Percentiles rank a stretch among this genome's conserved stretches.
These are phyloP conservation scores for Microglena sp. DNA, from an alignment of 139 green algal species.

Conservation along the genomic window DNA sequence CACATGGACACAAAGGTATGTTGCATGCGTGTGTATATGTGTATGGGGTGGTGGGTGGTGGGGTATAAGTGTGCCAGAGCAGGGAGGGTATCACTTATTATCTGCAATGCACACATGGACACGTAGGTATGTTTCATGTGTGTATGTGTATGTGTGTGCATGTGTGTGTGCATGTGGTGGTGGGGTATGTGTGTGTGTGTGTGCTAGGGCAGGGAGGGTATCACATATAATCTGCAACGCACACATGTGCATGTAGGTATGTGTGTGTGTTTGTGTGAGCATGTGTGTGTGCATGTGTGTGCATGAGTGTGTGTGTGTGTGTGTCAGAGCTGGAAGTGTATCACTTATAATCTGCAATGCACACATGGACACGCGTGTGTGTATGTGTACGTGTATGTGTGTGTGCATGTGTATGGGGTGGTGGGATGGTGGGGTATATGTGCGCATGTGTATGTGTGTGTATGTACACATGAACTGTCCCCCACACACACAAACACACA, in stretches of 20 bases:
- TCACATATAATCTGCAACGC: no score
- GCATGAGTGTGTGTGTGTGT: no score
- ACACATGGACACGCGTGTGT: neutral
- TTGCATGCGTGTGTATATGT: neutral
- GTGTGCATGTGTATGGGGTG: neutral
- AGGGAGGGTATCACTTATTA: constrained; percentile 84
- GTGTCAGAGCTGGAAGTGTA: constrained; percentile 76
- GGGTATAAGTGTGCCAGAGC: constrained; percentile 64
- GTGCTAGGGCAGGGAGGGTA: no score
- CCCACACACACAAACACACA: no score
- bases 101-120: constrained; percentile 78
- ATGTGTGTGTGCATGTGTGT: no score
- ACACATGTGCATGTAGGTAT: no score
- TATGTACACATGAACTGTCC: no score
- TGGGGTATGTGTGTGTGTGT: constrained; percentile 77
- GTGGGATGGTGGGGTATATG: neutral
- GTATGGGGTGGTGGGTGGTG: constrained; percentile 37
- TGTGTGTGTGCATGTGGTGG: constrained; percentile 1
- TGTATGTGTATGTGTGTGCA: neutral
- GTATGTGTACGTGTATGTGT: neutral
- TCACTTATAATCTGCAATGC: constrained; percentile 62
- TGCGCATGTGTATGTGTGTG: no score
- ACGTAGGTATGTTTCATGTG: no score
- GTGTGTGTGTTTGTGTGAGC: no score
- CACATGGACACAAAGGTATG: neutral